Evolutionary conservation across 768 basidiomycete species (phyloP), one percentile per base, ranked within the genome.

Genomic region (Podaxis sp.): DNA sequence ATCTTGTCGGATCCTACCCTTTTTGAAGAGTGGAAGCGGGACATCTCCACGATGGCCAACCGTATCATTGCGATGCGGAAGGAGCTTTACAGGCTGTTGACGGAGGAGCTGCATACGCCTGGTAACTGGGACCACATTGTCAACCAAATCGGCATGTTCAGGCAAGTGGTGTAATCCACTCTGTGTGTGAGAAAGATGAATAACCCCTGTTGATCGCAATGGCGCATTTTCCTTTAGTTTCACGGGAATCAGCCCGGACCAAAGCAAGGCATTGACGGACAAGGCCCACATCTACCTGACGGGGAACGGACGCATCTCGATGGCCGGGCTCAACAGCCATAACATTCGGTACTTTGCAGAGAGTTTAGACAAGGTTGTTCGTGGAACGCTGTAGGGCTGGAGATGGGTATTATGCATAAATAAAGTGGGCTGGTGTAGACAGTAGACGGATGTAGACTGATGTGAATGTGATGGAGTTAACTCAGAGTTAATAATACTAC

Each of bases 91-190:
- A 76, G 82, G 57, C 70, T 91, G 67, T 73, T 97, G 70, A 89
- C 83, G 18, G 80, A 91, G 64, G 87, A 90, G 71, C 73, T 93
- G 64, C 82, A 90, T 69, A 95, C 93, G 54, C 95, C 95, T 3
- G 93, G 95, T 5, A 86, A 85, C 69, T 99, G 97, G 97, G 85
- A 88, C n/a, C 96, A 98, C 74, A 96, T 99, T 68, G 78, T 89
- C 67, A 84, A 86, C 55, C 97, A 98, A 80, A 98, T 98, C 74
- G 96, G 95, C 59, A 97, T 96, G 95, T 97, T 95, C 82, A 93
- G 91, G 87, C 93, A 55, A 63, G 67, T 28, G 11, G 55, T 71
- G 62, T 79, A 53, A 37, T n/a, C 42, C 13, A n/a, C n/a, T 16
- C 28, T 48, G 3, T 25, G 35, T 57, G 58, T 27, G 48, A n/a